Conservation (phyloP, 768 basidiomycete genomes). For the Pisolithus microcarpus region DNA sequence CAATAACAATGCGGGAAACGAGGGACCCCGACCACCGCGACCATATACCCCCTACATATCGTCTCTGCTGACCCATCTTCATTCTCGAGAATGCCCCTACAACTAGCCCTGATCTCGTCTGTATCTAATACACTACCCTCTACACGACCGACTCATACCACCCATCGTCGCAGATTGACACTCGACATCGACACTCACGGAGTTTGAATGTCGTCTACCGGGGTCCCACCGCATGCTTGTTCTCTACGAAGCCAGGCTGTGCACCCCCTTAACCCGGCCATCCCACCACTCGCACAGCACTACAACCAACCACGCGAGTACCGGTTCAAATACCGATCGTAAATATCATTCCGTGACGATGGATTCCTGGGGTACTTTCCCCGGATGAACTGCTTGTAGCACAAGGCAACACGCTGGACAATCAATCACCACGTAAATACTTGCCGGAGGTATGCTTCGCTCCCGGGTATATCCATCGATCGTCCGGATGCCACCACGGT, state of each 20-base stretch:
- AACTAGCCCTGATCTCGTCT: constrained; percentile 1
- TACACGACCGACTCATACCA: constrained; percentile 1
- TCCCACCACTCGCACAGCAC: not conserved
- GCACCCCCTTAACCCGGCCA: not conserved
- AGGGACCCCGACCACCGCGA: constrained; percentile 1
- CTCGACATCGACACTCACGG: constrained; percentile 14
- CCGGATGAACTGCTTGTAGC: too few species aligned
- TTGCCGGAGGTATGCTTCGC: too few species aligned
- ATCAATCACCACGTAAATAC: too few species aligned
- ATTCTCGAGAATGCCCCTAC: too few species aligned
- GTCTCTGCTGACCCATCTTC: too few species aligned
- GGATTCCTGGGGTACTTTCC: too few species aligned
- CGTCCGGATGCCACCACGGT: too few species aligned
- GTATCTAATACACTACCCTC: constrained; percentile 10
- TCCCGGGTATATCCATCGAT: too few species aligned
- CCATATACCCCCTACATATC: too few species aligned
- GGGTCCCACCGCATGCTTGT: constrained; percentile 21
- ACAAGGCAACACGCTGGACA: too few species aligned
- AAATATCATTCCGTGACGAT: not conserved
- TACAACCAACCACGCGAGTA: not conserved
- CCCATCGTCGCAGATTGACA: not conserved
- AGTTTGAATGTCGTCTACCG: constrained; percentile 24
- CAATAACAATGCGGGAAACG: constrained; percentile 15
- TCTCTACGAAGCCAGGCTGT: not conserved
- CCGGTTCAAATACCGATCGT: not conserved